These are phyloP conservation scores for Trichoderma atrobrunneum DNA, from an alignment of 2,329 filamentous ascomycete genomes.

Conservation along the genomic window DNA sequence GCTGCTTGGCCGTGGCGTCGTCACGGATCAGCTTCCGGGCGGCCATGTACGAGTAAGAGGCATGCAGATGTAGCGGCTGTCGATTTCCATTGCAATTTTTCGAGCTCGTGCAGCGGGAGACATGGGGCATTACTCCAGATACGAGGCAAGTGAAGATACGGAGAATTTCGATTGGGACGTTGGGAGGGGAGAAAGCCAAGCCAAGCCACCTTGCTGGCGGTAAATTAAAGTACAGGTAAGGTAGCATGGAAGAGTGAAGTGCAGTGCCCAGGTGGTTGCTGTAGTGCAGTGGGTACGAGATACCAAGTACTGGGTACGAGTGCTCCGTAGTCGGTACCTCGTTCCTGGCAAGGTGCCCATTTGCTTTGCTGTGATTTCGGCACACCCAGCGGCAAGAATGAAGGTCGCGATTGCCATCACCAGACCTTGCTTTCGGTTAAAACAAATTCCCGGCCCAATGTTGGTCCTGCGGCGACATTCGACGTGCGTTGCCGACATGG, in stretches of 20 bases:
- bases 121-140: not conserved
- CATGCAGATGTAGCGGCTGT: not conserved
- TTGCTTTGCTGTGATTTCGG: not conserved
- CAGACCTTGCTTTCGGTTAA: conserved; percentile 14
- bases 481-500: not conserved
- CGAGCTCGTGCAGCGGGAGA: not conserved
- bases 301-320: not conserved
- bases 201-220: not conserved
- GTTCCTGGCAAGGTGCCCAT: not conserved
- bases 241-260: no score
- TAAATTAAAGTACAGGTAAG: conserved; percentile 2
- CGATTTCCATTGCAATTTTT: not conserved
- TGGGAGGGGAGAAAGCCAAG: conserved; percentile 2
- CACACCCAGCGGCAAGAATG: conserved; percentile 1
- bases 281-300: not conserved
- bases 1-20: not conserved
- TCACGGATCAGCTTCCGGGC: not conserved
- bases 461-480: conserved; percentile 8
- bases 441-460: conserved; percentile 15
- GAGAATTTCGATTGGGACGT: conserved; percentile 17
- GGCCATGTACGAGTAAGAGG: not conserved
- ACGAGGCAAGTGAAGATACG: not conserved
- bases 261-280: not conserved
- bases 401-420: conserved; percentile 6
- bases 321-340: not conserved